A percentile compares a stretch with the other conserved stretches of the same genome.
Evolutionary conservation across 1,284 basidiomycete genomes (phyloP).

Genomic region (Boletus coffeatus): DNA sequence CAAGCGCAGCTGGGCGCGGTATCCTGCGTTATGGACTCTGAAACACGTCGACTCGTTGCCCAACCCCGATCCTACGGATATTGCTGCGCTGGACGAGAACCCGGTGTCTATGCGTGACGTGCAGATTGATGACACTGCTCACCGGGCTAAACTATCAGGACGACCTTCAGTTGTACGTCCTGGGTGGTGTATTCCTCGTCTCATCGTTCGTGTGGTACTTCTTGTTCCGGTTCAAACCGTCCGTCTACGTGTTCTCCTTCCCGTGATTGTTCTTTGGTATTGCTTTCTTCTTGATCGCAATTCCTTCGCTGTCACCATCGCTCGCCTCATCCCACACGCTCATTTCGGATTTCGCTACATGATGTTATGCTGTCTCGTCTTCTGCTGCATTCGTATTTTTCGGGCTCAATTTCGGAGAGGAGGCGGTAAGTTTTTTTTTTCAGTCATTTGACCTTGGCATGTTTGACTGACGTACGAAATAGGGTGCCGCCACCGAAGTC

Average conservation of each 20-base stretch:
- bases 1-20: conserved; percentile 92
- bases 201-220: conserved; percentile 86
- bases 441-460: not conserved
- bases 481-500: conserved; percentile 88
- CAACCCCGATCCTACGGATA: conserved; percentile 91
- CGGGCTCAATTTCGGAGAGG: conserved; percentile 93
- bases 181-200: conserved; percentile 81
- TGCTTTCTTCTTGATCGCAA: conserved; percentile 85
- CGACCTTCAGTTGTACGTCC: conserved; percentile 81
- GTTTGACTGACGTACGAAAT: conserved; percentile 12
- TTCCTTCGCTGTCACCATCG: conserved; percentile 70
- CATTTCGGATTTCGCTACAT: conserved; percentile 76
- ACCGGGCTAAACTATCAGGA: conserved; percentile 82
- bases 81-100: conserved; percentile 82
- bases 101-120: conserved; percentile 70
- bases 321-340: conserved; percentile 59
- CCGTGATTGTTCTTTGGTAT: conserved; percentile 89
- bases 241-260: conserved; percentile 76
- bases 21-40: conserved; percentile 90
- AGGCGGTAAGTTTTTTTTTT: conserved; percentile 62
- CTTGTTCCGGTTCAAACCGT: conserved; percentile 85
- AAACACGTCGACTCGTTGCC: conserved; percentile 93
- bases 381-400: conserved; percentile 91
- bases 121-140: conserved; percentile 75
- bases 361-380: conserved; percentile 86